Evolutionary conservation across 192 early-diverging fungal genomes (phyloP), one percentile per base, ranked within the genome.

Genomic region (Irineochytrium annulatum): DNA sequence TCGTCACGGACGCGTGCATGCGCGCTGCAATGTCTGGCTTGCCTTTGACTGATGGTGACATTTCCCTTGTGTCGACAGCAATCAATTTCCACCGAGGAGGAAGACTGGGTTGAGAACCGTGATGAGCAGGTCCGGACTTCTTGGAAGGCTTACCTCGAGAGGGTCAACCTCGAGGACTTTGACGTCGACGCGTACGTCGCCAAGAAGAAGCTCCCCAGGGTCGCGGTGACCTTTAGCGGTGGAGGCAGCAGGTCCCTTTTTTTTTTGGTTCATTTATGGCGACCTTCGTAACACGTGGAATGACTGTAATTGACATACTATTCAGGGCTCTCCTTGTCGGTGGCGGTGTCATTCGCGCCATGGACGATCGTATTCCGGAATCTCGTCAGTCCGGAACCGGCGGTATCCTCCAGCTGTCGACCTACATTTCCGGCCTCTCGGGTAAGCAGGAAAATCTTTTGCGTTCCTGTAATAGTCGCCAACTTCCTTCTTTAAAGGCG

Each of bases 271-370:
- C 17, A 27, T 19, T 11, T 17, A 17, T 19, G 37, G 0, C 22
- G 8, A 45, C 17, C 11, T 34, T 14, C 24, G 8, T 3, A 2
- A 29, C 32, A 6, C 11, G 24, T 29, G 34, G 32, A 33, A 13
- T n/a, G n/a, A n/a, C n/a, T n/a, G n/a, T n/a, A n/a, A n/a, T n/a
- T n/a, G n/a, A n/a, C n/a, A n/a, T n/a, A n/a, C n/a, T n/a, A n/a
- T n/a, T n/a, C 57, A 63, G 67, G 14, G 67, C 67, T 30, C 59
- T 68, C 57, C 11, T 57, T 6, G 37, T 43, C 39, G 67, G 59
- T n/a, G 67, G 59, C 6, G 39, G 49, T 26, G 43, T 62, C 45
- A 49, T 68, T 32, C n/a, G 30, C 30, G 11, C 59, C 1, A 43
- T 67, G 22, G 57, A 67, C 27, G 33, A 58, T 6, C 41, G 52